These are phyloP conservation scores for Parascedosporium putredinis DNA, from an alignment of 2,329 filamentous ascomycete species.

Conservation along the genomic window DNA sequence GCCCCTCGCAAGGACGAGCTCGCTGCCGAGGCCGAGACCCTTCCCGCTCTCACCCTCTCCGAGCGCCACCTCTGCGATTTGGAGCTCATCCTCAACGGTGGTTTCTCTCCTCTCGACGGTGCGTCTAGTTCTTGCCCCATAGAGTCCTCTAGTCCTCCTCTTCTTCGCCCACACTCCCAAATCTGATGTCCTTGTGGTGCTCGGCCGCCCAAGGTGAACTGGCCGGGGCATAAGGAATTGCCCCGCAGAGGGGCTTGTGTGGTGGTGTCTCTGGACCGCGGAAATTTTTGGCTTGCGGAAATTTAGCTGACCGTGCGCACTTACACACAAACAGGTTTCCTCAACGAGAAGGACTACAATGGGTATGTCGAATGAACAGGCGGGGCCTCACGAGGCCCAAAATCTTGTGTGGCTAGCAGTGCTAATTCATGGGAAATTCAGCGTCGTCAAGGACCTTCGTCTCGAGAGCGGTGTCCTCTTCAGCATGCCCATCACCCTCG, in stretches of 20 bases:
- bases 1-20: conserved; percentile 72
- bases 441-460: conserved; percentile 80
- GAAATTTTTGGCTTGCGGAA: not conserved
- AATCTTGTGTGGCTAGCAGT: conserved; percentile 15
- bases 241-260: too few relatives aligned
- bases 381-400: too few relatives aligned
- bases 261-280: too few relatives aligned
- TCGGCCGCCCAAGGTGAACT: too few relatives aligned
- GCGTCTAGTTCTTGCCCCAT: too few relatives aligned
- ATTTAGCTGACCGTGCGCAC: too few relatives aligned
- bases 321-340: conserved; percentile 57
- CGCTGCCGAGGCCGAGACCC: conserved; percentile 69
- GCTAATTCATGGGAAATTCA: too few relatives aligned
- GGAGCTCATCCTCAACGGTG: conserved; percentile 92
- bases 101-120: conserved; percentile 97
- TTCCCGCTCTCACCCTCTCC: conserved; percentile 73
- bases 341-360: conserved; percentile 96
- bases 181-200: not conserved
- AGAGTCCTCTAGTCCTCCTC: not conserved
- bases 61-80: conserved; percentile 97
- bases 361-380: conserved; percentile 59
- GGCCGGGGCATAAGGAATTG: too few relatives aligned
- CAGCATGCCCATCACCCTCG: conserved; percentile 93
- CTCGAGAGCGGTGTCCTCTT: conserved; percentile 85
- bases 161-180: too few relatives aligned